Evolutionary conservation across 2,329 filamentous ascomycete genomes (phyloP).

Genomic region (Ophiostoma sp.): DNA sequence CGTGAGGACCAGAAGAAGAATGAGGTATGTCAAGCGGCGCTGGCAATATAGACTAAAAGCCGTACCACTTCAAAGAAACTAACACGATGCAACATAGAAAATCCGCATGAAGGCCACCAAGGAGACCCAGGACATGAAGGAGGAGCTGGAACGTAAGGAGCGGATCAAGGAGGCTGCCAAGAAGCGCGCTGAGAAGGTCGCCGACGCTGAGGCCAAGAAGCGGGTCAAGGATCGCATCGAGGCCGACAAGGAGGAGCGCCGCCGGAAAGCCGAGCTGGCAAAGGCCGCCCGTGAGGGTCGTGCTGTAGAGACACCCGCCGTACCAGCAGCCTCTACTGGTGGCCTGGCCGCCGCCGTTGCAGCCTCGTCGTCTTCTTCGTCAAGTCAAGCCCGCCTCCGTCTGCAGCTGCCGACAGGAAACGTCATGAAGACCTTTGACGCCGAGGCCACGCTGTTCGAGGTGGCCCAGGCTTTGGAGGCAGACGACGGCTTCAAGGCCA

Average conservation of each 20-base stretch:
- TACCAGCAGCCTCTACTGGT: constrained; percentile 43
- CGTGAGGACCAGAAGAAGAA: constrained; percentile 83
- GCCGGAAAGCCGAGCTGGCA: constrained; percentile 78
- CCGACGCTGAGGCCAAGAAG: constrained; percentile 82
- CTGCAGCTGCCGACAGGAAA: constrained; percentile 70
- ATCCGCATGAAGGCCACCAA: constrained; percentile 84
- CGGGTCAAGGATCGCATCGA: constrained; percentile 92
- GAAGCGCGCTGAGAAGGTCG: constrained; percentile 84
- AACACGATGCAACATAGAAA: too few relatives aligned
- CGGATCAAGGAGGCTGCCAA: constrained; percentile 85
- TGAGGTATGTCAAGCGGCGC: constrained; percentile 55
- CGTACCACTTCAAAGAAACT: too few relatives aligned
- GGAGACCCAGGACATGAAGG: constrained; percentile 85
- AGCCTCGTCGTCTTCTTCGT: constrained; percentile 62
- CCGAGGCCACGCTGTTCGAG: constrained; percentile 90
- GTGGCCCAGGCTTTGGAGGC: constrained; percentile 73
- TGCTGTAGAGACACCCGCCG: background rate
- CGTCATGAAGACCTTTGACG: constrained; percentile 82
- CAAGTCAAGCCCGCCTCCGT: constrained; percentile 74
- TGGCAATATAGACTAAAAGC: too few relatives aligned
- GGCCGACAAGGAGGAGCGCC: constrained; percentile 86
- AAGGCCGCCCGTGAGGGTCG: constrained; percentile 85
- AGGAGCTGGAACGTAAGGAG: constrained; percentile 83
- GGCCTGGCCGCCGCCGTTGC: constrained; percentile 49
- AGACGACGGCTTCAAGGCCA: constrained; percentile 70